Conservation (phyloP, 352 stramenopile genomes). For the Phytophthora cryptogea region DNA sequence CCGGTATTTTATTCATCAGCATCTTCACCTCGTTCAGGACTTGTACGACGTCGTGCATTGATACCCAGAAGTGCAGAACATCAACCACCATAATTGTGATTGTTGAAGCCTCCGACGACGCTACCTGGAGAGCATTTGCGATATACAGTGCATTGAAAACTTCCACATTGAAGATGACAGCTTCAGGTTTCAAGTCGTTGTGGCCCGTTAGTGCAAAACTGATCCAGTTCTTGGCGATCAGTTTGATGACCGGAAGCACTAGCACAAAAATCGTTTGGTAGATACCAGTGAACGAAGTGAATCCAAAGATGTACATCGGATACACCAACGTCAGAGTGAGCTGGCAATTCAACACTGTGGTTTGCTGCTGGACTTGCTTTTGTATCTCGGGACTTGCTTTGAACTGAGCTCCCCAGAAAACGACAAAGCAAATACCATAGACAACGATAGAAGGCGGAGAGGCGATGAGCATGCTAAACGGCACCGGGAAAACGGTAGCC, state of each 20-base stretch:
- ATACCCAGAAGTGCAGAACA: constrained; percentile 32
- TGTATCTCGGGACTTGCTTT: constrained; percentile 14
- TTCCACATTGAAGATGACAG: constrained; percentile 52
- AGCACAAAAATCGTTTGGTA: constrained; percentile 37
- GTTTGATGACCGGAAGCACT: constrained; percentile 46
- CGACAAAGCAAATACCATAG: constrained; percentile 16
- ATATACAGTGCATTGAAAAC: constrained; percentile 56
- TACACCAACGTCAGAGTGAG: constrained; percentile 33
- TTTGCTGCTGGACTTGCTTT: constrained; percentile 18
- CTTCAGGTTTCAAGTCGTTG: constrained; percentile 38
- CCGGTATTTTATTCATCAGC: constrained; percentile 24
- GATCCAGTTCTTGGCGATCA: constrained; percentile 48
- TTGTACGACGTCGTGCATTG: constrained; percentile 29
- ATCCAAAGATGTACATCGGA: constrained; percentile 45
- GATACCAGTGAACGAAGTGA: constrained; percentile 21
- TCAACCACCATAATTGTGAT: constrained; percentile 38
- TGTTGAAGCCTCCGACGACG: constrained; percentile 28
- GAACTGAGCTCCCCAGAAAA: constrained; percentile 25
- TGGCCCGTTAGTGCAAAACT: constrained; percentile 13
- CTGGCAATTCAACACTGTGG: constrained; percentile 22
- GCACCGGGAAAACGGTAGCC: constrained; percentile 19
- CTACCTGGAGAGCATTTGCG: constrained; percentile 41
- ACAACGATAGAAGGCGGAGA: constrained; percentile 17
- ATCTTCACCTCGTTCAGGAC: constrained; percentile 11
- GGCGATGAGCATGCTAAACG: constrained; percentile 17